Conservation (phyloP, 2,329 filamentous ascomycete species). For the Trichoderma breve region DNA sequence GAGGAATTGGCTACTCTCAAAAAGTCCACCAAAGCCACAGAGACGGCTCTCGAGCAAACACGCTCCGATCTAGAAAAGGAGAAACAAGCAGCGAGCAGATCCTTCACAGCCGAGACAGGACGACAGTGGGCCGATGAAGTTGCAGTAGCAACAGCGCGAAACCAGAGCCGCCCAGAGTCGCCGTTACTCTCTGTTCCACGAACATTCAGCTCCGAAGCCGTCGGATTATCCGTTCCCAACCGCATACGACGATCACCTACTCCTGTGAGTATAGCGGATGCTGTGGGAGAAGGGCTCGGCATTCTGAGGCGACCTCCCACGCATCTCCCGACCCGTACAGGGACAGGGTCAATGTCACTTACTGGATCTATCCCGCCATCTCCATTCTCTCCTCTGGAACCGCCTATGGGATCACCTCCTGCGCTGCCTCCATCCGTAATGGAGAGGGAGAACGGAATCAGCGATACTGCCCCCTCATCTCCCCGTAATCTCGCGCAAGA, state of each 20-base stretch:
- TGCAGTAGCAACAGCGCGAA: conserved; percentile 41
- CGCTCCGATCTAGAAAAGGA: conserved; percentile 52
- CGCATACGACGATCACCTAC: conserved; percentile 37
- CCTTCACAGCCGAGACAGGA: conserved; percentile 40
- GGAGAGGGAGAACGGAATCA: conserved; percentile 53
- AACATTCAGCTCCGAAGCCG: conserved; percentile 55
- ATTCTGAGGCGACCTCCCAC: conserved; percentile 49
- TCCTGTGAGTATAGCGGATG: conserved; percentile 49
- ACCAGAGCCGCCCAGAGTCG: conserved; percentile 53
- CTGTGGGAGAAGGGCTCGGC: conserved; percentile 39
- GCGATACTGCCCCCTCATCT: conserved; percentile 48
- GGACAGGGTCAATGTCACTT: conserved; percentile 41
- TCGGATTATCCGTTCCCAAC: conserved; percentile 44
- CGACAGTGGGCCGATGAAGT: conserved; percentile 55
- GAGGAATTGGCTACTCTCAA: conserved; percentile 61
- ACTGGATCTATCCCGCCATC: conserved; percentile 38
- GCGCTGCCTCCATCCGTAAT: conserved; percentile 42
- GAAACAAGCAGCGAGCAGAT: conserved; percentile 34
- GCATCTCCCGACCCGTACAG: conserved; percentile 45
- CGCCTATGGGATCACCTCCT: conserved; percentile 32
- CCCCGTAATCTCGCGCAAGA: conserved; percentile 74
- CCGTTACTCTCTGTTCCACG: conserved; percentile 51
- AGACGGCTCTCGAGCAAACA: conserved; percentile 60
- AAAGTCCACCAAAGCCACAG: conserved; percentile 62
- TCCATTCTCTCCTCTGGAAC: conserved; percentile 51